Base-by-base conservation (phyloP, 306 rosid species). In the cucumber (Cucumis sativus) region DNA sequence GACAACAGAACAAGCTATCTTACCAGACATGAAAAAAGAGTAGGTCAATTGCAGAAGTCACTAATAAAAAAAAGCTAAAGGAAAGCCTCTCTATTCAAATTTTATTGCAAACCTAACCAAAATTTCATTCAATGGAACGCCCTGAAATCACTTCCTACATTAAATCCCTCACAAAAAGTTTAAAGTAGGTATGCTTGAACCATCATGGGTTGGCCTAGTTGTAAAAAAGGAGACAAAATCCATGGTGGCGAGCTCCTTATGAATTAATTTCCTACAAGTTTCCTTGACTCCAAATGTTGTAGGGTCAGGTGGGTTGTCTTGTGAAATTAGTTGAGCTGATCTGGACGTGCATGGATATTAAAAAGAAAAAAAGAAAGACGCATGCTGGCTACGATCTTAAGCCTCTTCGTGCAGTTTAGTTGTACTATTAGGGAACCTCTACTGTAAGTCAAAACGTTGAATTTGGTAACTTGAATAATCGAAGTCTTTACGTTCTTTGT, bases 41-140 rank as follows among this genome's bases (percentile, higher is more conserved):
- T 69, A 45, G 18, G 75, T 21, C 6, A 45, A 23, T 21, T 69
- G 75, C 75, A 69, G 75, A 69, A 23, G 75, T 69, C 75, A 45
- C 30, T 69, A 43, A 23, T 69, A 9, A 68, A 69, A 23, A 23
- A 39, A 69, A 69, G 58, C 74, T 68, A 45, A 21, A 4, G 23
- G 6, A 4, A 45, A 13, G 75, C 20, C 33, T 35, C 54, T n/a
- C 8, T 20, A 4, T 40, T 67, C 17, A 40, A 67, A 67, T 10
- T 67, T n/a, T 21, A 20, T 67, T n/a, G 13, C 54, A 40, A 18
- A 41, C 54, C 18, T 10, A 28, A 40, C 41, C 9, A 3, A 41
- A 67, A 41, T 41, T 41, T 55, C 6, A n/a, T 68, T 10, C 6
- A 41, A 43, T 41, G 54, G 7, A 37, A 65, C 9, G 30, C n/a